A percentile compares a stretch with the other conserved stretches of the same genome.
These are phyloP conservation scores for Poa annua DNA, from an alignment of 176 grass and related monocot genomes.

Conservation along the genomic window DNA sequence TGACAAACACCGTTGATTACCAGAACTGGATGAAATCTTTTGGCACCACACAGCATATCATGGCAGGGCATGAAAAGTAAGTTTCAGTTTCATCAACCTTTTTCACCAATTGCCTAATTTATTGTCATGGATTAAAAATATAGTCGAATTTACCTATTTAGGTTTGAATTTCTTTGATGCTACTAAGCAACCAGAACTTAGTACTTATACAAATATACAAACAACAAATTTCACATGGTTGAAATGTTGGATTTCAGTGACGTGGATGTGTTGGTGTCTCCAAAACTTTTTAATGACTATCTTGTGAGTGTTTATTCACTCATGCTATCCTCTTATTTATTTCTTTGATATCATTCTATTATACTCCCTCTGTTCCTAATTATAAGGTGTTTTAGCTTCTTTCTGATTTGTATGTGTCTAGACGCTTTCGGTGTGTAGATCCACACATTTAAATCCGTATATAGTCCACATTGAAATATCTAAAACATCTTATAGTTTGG, in stretches of 20 bases:
- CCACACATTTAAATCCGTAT: too few relatives aligned
- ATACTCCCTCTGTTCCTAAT: neutral
- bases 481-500: too few relatives aligned
- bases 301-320: conserved; percentile 18
- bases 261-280: conserved; percentile 1
- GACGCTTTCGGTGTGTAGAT: too few relatives aligned
- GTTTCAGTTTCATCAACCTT: conserved; percentile 43
- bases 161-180: conserved; percentile 16
- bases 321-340: conserved; percentile 6
- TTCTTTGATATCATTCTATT: conserved; percentile 4
- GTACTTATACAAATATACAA: neutral
- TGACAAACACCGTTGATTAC: conserved; percentile 70
- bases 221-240: conserved; percentile 6
- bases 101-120: neutral
- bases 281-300: neutral
- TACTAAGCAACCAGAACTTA: conserved; percentile 3
- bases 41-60: conserved; percentile 78
- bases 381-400: too few relatives aligned
- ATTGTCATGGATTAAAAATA: neutral
- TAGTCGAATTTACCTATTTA: neutral
- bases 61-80: conserved; percentile 98
- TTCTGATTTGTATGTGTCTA: too few relatives aligned
- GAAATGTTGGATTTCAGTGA: conserved; percentile 64
- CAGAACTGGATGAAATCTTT: conserved; percentile 90
- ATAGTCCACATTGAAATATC: too few relatives aligned